These are phyloP conservation scores for Ceratocystis destructans DNA, from an alignment of 2,329 filamentous ascomycete genomes.

Conservation along the genomic window DNA sequence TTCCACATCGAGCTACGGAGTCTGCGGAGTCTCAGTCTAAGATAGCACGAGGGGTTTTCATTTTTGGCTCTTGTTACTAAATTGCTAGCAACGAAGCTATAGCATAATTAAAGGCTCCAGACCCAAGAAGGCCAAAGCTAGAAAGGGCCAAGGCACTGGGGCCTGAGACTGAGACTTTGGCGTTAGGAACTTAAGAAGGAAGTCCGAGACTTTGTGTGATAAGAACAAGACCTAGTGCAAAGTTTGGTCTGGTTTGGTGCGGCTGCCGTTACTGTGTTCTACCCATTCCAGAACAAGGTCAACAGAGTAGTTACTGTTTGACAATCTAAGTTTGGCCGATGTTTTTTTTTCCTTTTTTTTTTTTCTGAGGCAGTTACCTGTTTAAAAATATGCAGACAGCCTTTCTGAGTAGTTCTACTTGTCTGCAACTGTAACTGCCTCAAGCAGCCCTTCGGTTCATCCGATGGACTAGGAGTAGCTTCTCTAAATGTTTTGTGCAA, in stretches of 20 bases:
- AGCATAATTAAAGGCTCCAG: neutral
- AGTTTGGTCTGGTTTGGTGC: neutral
- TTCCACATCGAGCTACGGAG: neutral
- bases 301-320: neutral
- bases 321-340: neutral
- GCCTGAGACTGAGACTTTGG: neutral
- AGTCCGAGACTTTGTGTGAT: neutral
- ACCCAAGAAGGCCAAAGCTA: neutral
- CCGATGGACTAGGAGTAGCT: neutral
- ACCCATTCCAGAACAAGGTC: neutral
- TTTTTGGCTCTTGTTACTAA: neutral
- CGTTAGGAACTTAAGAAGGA: neutral
- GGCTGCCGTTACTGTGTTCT: neutral
- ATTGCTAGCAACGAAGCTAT: neutral
- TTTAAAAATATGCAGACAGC: constrained; percentile 5
- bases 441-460: neutral
- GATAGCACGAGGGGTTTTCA: neutral
- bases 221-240: neutral
- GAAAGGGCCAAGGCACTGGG: neutral
- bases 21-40: constrained; percentile 3
- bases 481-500: neutral
- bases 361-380: neutral
- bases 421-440: neutral
- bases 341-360: neutral
- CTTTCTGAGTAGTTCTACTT: neutral